Base-by-base conservation (phyloP, 192 early-diverging fungal species). In the Coemansia sp. region DNA sequence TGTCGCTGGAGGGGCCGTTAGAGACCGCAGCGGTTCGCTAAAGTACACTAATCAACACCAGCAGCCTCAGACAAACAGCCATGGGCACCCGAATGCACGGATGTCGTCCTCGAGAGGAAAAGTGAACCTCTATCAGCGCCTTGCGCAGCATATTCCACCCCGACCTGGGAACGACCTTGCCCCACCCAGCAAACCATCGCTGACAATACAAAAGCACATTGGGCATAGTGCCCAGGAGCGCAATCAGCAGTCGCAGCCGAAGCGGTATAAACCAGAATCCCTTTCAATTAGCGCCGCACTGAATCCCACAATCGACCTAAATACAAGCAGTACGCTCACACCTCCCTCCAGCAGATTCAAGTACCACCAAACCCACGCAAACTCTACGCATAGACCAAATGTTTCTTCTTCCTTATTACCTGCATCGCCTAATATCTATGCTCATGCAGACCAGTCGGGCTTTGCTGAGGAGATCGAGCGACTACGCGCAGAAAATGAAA, bases 121-220 rank as follows among this genome's bases (percentile, higher is more conserved):
- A 45, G 52, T 68, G 8, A 81, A 81, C 21, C 55, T 81, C 46
- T 73, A 58, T 33, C 59, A 74, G 20, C 74, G 74, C 7, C 48
- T 81, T 18, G 74, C 74, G 4, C 59, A 68, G 16, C 79, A 81
- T 48, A 76, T 76, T 29, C 79, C 72, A 48, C 48, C 62, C 7
- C 59, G 49, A 7, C 46, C 69, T 2, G 63, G 37, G 40, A 46
- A 39, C 55, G 31, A 39, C 2, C 18, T 46, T 55, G 16, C 60
- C 33, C 46, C 56, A 23, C 42, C 26, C 43, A 58, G 40, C 31
- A 2, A 29, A 48, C 13, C 15, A 40, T 7, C 55, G 39, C 40
- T 15, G 16, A 26, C 43, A 2, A n/a, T 57, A 7, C 55, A 43
- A 21, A 20, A 20, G n/a, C n/a, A 46, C 4, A 20, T 18, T 7